Base-by-base conservation (phyloP, 441 rosid species). In the Dalechampia spathulata region DNA sequence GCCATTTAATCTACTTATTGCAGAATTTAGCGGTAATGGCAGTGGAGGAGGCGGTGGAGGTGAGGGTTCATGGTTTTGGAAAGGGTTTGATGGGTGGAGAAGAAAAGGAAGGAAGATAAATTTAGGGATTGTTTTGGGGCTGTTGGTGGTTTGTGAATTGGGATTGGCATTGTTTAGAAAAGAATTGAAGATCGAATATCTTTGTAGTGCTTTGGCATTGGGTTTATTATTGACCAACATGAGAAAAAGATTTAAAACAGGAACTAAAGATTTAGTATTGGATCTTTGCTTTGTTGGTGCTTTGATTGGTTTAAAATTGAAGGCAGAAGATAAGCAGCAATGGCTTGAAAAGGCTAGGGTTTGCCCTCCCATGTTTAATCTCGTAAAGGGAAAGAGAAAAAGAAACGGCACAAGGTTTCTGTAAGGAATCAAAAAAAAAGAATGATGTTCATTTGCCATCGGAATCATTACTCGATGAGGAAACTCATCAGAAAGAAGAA, bases 51-150 rank as follows among this genome's bases (percentile, higher is more conserved):
- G 63, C 16, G 78, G 53, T 9, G 52, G 8, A 51, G 67, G 64
- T 44, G 63, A 60, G 1, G 36, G 64, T 14, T 49, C 25, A 6
- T 69, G 66, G 44, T 34, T 69, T 57, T 22, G 48, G 69, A 75
- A 63, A 39, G 73, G 66, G 17, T 73, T 70, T n/a, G 67, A 67
- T 19, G 67, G 68, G 63, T 62, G 75, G 78, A 52, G 78, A 50
- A 72, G 76, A 68, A 66, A 60, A 54, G 71, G 64, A 32, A 53
- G 17, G 41, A 53, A 23, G 26, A 44, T 32, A 44, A 58, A 46
- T 65, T 54, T 65, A 17, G 55, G 73, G 49, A 20, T 71, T 3
- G 8, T 3, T 39, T 46, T 51, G 16, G 62, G 23, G 40, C 2
- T 60, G 53, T 14, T 74, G 60, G 49, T 55, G 60, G 25, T 55